Evolutionary conservation across 2,329 filamentous ascomycete species (phyloP), one percentile per base, ranked within the genome.

Genomic region (Pleomassaria siparia): DNA sequence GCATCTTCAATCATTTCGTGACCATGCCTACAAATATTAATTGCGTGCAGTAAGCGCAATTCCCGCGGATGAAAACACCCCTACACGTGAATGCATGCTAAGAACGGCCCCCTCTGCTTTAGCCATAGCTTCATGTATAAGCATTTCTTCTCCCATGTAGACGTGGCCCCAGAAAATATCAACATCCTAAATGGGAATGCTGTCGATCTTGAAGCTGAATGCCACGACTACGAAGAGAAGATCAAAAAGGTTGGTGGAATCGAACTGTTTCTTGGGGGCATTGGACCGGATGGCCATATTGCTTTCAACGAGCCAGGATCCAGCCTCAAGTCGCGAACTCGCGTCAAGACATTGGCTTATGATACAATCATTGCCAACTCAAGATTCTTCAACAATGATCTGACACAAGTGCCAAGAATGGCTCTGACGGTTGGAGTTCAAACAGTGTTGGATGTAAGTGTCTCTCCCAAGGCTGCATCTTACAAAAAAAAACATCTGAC

Each of bases 71-170:
- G n/a, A n/a, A n/a, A n/a, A n/a, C n/a, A n/a, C n/a, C n/a, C n/a
- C n/a, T n/a, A n/a, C n/a, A n/a, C n/a, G n/a, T n/a, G n/a, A n/a
- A n/a, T n/a, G n/a, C n/a, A n/a, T n/a, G n/a, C n/a, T n/a, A n/a
- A n/a, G n/a, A n/a, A n/a, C n/a, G n/a, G n/a, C n/a, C n/a, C n/a
- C n/a, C n/a, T n/a, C n/a, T n/a, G n/a, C n/a, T n/a, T n/a, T n/a
- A n/a, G n/a, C 25, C 89, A 95, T 75, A 88, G 85, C 56, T 95
- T 94, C 77, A 94, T 95, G 89, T 95, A 91, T 81, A 89, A 88
- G 73, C 81, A 94, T 74, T 90, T 95, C 78, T 95, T 95, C 78
- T 89, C 87, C 35, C 89, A 85, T 55, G 85, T 94, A 60, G 88
- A 95, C 65, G 86, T 94, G 59, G 81, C 85, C 56, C 89, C 89